Base-by-base conservation (phyloP, 164 flowering plant genomes). In the Hamamelis virginiana region DNA sequence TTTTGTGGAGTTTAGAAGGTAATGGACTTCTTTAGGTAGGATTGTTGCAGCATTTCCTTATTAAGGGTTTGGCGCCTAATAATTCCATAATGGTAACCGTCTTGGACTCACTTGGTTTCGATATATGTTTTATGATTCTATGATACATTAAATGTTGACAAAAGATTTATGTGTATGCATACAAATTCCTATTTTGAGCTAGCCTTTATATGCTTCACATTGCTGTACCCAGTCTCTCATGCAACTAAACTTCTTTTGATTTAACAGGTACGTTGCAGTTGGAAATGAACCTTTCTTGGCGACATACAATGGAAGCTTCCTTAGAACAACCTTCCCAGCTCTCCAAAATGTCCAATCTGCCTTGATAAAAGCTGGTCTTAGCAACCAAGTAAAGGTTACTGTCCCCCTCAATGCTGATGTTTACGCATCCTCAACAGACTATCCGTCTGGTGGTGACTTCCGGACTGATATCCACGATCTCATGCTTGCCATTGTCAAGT, bases 401-500 rank as follows among this genome's bases (percentile, higher is more conserved):
- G 66, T 75, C 27, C 98, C 98, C 26, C 82, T 82, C 11, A 93
- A 93, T 67, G 97, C 96, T 38, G 97, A 91, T 74, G 91, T 94
- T 25, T 91, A 91, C 61, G 76, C 63, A 57, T 84, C 83, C 62
- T 51, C 87, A 5, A 68, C 70, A 6, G 43, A 72, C 16, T 12
- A 67, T 19, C 97, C 98, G 1, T 94, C 98, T 1, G 89, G 82
- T n/a, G 97, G 97, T 33, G 91, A 94, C 75, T 94, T 94, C 73
- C 83, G 98, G 13, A 25, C 87, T 1, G 89, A 91, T 64, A 93
- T 93, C 69, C 96, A 76, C 58, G 87, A 83, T 38, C 83, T 76
- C 73, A 90, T 91, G 89, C 27, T 90, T 43, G 60, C 69, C 10
- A 89, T 93, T 59, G 86, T 86, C 65, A 85, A 87, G 75, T 88